These are phyloP conservation scores for Lophiotrema nucula DNA, from an alignment of 495 filamentous ascomycete species.

Conservation along the genomic window DNA sequence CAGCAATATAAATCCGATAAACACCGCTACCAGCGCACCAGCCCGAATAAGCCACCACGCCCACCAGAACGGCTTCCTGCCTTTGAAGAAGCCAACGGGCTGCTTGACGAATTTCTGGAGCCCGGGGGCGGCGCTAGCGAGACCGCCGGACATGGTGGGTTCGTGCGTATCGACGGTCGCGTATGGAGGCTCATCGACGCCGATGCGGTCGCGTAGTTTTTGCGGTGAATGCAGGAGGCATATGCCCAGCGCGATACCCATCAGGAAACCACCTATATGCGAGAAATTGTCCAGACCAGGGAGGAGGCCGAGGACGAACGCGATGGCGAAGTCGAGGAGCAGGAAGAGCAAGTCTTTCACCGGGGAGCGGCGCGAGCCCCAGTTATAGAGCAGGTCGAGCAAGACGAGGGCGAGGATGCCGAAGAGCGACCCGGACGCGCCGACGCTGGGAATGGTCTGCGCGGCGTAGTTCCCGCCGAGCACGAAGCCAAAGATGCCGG, in stretches of 20 bases:
- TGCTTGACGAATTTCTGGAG: constrained; percentile 61
- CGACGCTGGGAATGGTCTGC: constrained; percentile 73
- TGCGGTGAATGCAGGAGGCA: constrained; percentile 85
- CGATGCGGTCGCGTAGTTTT: constrained; percentile 71
- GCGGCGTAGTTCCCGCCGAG: constrained; percentile 91
- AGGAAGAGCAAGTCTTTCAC: constrained; percentile 81
- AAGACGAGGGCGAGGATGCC: constrained; percentile 85
- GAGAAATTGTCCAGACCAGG: constrained; percentile 96
- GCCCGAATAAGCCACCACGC: constrained; percentile 90
- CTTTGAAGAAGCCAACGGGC: constrained; percentile 83
- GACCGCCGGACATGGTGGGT: background rate
- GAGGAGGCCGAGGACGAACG: constrained; percentile 87
- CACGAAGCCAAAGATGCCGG: constrained; percentile 95
- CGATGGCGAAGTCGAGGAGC: constrained; percentile 77
- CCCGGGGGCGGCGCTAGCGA: constrained; percentile 18
- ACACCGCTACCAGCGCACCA: constrained; percentile 71
- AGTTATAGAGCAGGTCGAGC: constrained; percentile 89
- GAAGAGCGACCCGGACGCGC: constrained; percentile 86
- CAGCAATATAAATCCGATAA: constrained; percentile 80
- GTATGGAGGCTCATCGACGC: constrained; percentile 64
- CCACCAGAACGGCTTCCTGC: constrained; percentile 92
- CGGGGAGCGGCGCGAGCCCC: constrained; percentile 71
- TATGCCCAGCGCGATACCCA: constrained; percentile 84
- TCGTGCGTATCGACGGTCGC: constrained; percentile 50
- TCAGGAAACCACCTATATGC: constrained; percentile 93